These are phyloP conservation scores for Xylaria sp. DNA, from an alignment of 2,329 filamentous ascomycete genomes.

Conservation along the genomic window DNA sequence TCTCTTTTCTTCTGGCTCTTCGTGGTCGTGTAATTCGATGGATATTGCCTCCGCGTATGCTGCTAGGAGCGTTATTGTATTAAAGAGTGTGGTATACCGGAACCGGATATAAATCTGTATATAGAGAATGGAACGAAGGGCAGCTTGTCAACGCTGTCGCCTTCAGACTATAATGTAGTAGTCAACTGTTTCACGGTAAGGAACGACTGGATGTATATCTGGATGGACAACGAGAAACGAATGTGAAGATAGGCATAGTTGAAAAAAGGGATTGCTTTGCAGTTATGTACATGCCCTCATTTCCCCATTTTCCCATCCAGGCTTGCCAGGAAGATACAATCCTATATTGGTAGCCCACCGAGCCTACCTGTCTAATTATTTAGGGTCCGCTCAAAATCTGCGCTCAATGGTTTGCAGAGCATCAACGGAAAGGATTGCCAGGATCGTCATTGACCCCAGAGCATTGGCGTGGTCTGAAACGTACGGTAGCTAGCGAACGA, in stretches of 20 bases:
- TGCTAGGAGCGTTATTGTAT: neutral
- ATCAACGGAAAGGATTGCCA: slow-evolving; percentile 30
- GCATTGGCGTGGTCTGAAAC: slow-evolving; percentile 41
- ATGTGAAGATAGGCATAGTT: neutral
- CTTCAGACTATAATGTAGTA: slow-evolving; percentile 20
- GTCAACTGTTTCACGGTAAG: slow-evolving; percentile 25
- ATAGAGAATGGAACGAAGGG: slow-evolving; percentile 35
- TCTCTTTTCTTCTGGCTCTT: slow-evolving; percentile 10
- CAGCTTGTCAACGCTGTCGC: slow-evolving; percentile 27
- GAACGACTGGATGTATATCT: slow-evolving; percentile 32
- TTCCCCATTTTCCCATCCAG: slow-evolving; percentile 8
- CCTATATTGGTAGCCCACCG: neutral
- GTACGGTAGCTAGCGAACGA: slow-evolving; percentile 36
- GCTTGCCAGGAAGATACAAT: neutral
- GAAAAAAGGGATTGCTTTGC: slow-evolving; percentile 15
- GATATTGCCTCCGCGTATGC: neutral
- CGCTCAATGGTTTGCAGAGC: neutral
- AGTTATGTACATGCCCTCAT: slow-evolving; percentile 20
- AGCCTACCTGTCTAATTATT: slow-evolving; percentile 16
- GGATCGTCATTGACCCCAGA: slow-evolving; percentile 34
- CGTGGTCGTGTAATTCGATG: slow-evolving; percentile 7
- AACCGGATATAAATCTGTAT: slow-evolving; percentile 3
- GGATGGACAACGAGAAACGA: slow-evolving; percentile 19
- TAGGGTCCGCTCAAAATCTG: slow-evolving; percentile 9
- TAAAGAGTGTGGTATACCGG: slow-evolving; percentile 20